phyloP scores from a whole-genome alignment of 345 rosid species.

The Firmiana major region DNA sequence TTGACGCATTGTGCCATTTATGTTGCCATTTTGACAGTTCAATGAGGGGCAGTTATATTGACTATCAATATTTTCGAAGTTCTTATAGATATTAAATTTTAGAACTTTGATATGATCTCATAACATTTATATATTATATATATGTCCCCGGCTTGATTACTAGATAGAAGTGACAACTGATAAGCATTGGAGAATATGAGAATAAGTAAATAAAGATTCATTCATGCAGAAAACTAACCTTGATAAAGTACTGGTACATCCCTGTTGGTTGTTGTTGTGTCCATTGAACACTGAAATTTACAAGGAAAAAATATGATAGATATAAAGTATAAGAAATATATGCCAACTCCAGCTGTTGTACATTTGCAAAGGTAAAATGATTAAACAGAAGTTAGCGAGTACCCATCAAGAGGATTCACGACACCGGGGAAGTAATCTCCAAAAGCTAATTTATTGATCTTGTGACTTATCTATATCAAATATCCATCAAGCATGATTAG shows the following conservation, averaged over 20 bases:
- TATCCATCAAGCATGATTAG: constrained; percentile 4
- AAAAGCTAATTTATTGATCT: constrained; percentile 69
- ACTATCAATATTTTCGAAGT: not conserved
- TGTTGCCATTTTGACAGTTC: not conserved
- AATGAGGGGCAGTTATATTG: not conserved
- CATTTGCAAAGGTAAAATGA: too few relatives aligned
- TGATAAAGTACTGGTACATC: constrained; percentile 90
- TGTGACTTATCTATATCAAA: constrained; percentile 74
- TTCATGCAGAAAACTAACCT: constrained; percentile 42
- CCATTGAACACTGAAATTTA: constrained; percentile 65
- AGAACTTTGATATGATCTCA: not conserved
- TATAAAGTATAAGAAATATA: too few relatives aligned
- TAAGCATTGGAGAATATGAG: not conserved
- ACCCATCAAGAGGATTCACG: constrained; percentile 96
- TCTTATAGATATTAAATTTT: not conserved
- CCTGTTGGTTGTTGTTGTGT: constrained; percentile 67
- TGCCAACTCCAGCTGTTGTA: too few relatives aligned
- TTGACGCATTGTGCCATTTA: not conserved
- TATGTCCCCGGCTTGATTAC: not conserved
- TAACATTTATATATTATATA: too few relatives aligned
- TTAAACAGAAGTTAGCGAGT: constrained; percentile 10
- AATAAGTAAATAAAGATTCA: constrained; percentile 13
- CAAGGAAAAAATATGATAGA: too few relatives aligned
- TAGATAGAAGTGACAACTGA: not conserved
- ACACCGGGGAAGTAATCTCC: constrained; percentile 92